Base-by-base conservation (phyloP, 306 rosid genomes). In the Leucaena leucocephala region DNA sequence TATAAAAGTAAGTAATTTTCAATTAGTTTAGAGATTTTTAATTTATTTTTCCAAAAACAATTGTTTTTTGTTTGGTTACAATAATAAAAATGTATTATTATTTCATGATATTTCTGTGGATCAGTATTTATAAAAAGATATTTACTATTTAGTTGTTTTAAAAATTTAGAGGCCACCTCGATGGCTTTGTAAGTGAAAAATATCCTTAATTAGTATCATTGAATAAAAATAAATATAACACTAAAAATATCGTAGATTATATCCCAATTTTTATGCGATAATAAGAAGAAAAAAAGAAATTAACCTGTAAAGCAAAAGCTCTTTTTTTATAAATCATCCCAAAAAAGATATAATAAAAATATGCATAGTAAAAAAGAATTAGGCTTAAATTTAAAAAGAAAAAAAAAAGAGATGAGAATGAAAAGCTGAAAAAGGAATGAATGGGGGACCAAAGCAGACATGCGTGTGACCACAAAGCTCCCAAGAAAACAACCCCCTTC, bases 381-480 rank as follows among this genome's bases (percentile, higher is more conserved):
- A 16, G 21, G 6, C 27, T 5, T 16, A 52, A 15, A 15, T 14
- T 48, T 48, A 0, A 4, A n/a, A n/a, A n/a, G n/a, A n/a, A n/a
- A n/a, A n/a, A 16, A 16, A 16, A 7, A 48, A 72, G 16, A 61
- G 50, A 68, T 69, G 43, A 43, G 55, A 61, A 69, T 65, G 55
- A 68, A 72, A 76, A 34, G 69, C 76, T 63, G 72, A 45, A 45
- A 59, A 77, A 10, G 57, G 34, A 58, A 38, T 49, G 33, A 65
- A 48, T 39, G 14, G 83, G 92, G 94, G 92, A 89, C 94, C 91
- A 82, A 79, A 82, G 70, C 46, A 76, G 38, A 89, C 96, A 93
- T 89, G 91, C 90, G 86, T 85, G 88, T 86, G 97, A 85, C 94
- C 94, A 93, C 94, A 84, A 83, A 69, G 76, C 38, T 76, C 75